Evolutionary conservation across 768 basidiomycete genomes (phyloP), one percentile per base, ranked within the genome.

Genomic region (Suillus luteus): DNA sequence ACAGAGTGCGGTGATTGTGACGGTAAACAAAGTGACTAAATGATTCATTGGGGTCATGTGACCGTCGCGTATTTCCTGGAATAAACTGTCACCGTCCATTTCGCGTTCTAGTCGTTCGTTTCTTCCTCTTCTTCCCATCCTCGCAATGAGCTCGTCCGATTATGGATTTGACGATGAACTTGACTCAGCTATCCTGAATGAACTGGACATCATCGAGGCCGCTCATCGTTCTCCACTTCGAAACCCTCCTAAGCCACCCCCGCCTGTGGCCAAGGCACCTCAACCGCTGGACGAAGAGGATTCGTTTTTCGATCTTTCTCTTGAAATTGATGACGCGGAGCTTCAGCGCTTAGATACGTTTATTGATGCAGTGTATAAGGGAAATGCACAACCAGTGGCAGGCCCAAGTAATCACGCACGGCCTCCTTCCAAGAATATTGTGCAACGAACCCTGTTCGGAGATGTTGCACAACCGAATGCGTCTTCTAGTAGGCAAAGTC

Each of bases 121-220:
- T 38, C 19, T 61, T 40, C 17, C 9, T 31, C 19, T 57, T 63
- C 51, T 38, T 60, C 43, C 58, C 14, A 9, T 54, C 14, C 41
- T 59, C 62, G 46, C 51, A 35, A 66, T 68, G 65, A 91, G 93
- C 90, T 90, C 86, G 79, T 91, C 89, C 41, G 91, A 91, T 77
- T 87, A 82, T 48, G 91, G 87, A 71, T 93, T 90, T 71, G 84
- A 85, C 65, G 86, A 86, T 65, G 88, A 89, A 5, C 68, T 89
- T 44, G 83, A 92, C 74, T 82, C 83, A 51, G 83, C 81, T 41
- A 81, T 84, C 3, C 70, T 92, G 8, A 75, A 82, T 43, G 81
- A 89, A 69, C 80, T 93, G 27, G 88, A 91, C 70, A 82, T 85
- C 22, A 87, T 94, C 52, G 91, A 93, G 76, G 86, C 89, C 11